phyloP scores from a whole-genome alignment of 257 asterid genomes.

The Nicotiana benthamiana region DNA sequence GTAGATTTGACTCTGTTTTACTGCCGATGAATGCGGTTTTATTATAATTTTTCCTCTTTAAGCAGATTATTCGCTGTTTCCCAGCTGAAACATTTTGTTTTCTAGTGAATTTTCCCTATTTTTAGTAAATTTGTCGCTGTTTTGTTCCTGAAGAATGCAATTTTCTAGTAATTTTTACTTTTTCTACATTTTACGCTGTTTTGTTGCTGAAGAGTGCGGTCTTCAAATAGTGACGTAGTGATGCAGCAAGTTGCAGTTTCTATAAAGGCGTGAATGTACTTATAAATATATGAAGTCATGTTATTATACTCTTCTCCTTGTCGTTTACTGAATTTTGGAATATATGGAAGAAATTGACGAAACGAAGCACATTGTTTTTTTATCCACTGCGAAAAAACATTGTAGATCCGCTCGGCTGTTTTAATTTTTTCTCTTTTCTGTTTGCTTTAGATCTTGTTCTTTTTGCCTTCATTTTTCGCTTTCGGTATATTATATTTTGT shows the following conservation, averaged over 20 bases:
- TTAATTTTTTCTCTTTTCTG: neutral
- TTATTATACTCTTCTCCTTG: neutral
- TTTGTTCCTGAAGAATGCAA: neutral
- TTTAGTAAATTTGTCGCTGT: neutral
- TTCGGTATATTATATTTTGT: neutral
- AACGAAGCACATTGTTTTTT: neutral
- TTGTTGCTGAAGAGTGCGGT: too few relatives aligned
- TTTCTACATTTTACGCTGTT: too few relatives aligned
- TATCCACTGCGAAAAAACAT: neutral
- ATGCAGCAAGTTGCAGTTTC: too few relatives aligned
- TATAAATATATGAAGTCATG: neutral
- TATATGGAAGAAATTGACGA: neutral
- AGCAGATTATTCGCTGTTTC: neutral
- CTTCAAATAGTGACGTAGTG: too few relatives aligned
- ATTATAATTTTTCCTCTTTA: neutral
- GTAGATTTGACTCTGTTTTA: neutral
- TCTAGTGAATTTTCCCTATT: neutral
- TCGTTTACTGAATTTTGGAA: neutral
- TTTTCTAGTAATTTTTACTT: neutral
- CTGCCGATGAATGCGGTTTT: neutral
- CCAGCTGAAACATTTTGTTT: neutral
- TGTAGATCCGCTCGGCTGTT: slow-evolving; percentile 10
- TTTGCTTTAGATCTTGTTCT: slow-evolving; percentile 27
- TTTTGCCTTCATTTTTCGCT: slow-evolving; percentile 1
- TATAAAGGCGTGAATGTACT: neutral